Conservation (phyloP, 2,329 filamentous ascomycete species). For the Pezicula neosporulosa region DNA sequence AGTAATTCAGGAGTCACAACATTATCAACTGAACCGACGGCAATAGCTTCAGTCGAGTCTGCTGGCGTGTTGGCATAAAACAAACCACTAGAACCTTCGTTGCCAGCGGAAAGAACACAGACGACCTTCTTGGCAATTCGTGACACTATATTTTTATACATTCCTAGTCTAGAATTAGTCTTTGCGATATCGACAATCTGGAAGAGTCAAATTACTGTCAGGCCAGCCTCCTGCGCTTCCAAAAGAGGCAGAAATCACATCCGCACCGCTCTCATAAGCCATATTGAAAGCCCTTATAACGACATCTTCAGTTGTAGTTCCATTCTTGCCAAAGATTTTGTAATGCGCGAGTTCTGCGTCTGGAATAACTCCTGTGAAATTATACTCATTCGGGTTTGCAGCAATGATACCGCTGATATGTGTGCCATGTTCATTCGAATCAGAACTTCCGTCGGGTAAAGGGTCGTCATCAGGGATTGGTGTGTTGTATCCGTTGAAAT, state of each 20-base stretch:
- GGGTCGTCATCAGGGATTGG: neutral
- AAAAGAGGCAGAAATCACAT: constrained; percentile 6
- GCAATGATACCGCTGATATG: constrained; percentile 36
- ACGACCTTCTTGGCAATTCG: too few species aligned
- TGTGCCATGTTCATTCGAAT: constrained; percentile 8
- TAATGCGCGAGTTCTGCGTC: constrained; percentile 2
- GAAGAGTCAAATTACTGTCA: neutral
- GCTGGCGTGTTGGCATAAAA: neutral
- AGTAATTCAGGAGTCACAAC: neutral
- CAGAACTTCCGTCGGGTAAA: too few species aligned
- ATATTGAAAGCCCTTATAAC: constrained; percentile 6
- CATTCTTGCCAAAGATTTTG: constrained; percentile 4
- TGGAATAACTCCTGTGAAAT: constrained; percentile 1
- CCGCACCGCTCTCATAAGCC: constrained; percentile 5
- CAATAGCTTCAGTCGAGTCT: neutral
- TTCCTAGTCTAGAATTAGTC: too few species aligned
- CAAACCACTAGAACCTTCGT: neutral
- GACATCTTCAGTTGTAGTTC: neutral
- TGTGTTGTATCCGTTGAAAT: constrained; percentile 4
- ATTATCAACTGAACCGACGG: neutral
- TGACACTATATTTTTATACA: too few species aligned
- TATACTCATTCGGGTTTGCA: neutral
- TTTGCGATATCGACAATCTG: too few species aligned
- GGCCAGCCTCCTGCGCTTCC: constrained; percentile 1
- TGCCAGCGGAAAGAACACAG: neutral